Evolutionary conservation across 2,329 filamentous ascomycete species (phyloP).

Genomic region (Aspergillus latus): DNA sequence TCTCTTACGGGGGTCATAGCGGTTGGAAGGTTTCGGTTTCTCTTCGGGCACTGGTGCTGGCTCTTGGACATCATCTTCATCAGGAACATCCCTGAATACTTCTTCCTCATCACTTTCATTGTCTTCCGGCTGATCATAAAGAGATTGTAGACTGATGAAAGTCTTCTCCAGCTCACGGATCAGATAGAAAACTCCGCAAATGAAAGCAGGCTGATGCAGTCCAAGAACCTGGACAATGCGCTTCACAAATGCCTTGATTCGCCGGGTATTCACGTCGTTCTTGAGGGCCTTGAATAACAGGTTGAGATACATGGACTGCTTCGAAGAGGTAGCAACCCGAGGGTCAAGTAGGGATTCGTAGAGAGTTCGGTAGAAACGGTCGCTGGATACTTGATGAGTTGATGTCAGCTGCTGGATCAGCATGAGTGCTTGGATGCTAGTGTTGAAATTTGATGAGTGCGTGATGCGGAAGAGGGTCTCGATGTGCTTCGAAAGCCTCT

Average conservation of each 20-base stretch:
- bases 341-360: conserved; percentile 95
- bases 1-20: conserved; percentile 86
- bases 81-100: conserved; percentile 65
- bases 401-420: conserved; percentile 89
- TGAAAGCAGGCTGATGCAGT: conserved; percentile 87
- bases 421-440: conserved; percentile 90
- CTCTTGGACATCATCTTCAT: conserved; percentile 51
- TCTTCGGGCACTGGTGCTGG: conserved; percentile 16
- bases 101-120: conserved; percentile 70
- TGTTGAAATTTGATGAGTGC: conserved; percentile 98
- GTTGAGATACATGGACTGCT: conserved; percentile 93
- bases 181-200: conserved; percentile 89
- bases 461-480: conserved; percentile 95
- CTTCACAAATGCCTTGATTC: conserved; percentile 95
- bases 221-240: conserved; percentile 83
- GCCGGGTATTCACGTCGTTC: conserved; percentile 81
- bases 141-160: conserved; percentile 75
- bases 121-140: conserved; percentile 79
- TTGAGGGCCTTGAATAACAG: conserved; percentile 85
- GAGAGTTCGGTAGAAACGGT: conserved; percentile 90
- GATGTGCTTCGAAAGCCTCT: conserved; percentile 79
- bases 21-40: conserved; percentile 34
- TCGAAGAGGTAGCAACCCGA: conserved; percentile 82
- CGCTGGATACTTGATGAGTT: conserved; percentile 75
- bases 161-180: conserved; percentile 75